These are phyloP conservation scores for Heterobasidion irregulare DNA, from an alignment of 1,284 basidiomycete genomes.

Conservation along the genomic window DNA sequence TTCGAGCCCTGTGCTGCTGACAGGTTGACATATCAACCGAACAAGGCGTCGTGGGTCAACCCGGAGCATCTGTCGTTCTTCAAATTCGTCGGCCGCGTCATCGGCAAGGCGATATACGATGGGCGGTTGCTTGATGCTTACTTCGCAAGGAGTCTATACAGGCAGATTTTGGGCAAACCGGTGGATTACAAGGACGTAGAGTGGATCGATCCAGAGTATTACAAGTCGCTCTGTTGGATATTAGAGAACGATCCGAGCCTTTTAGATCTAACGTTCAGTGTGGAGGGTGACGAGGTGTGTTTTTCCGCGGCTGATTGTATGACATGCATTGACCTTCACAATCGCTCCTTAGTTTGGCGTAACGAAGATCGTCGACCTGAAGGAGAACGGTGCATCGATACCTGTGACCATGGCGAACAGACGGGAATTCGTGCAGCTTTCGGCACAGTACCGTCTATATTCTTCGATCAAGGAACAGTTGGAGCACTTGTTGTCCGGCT, in stretches of 20 bases:
- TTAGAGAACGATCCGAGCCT: conserved; percentile 84
- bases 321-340: neutral
- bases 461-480: conserved; percentile 97
- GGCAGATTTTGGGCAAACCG: conserved; percentile 85
- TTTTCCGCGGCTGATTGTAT: neutral
- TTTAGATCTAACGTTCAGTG: conserved; percentile 83
- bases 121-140: conserved; percentile 96
- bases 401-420: conserved; percentile 95
- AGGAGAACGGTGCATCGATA: conserved; percentile 74
- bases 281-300: conserved; percentile 85
- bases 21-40: conserved; percentile 91
- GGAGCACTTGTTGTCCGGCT: conserved; percentile 83
- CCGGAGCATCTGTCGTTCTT: conserved; percentile 96
- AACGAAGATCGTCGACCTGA: conserved; percentile 80
- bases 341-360: conserved; percentile 65
- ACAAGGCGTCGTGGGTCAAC: conserved; percentile 92
- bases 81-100: conserved; percentile 97
- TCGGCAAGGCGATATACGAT: conserved; percentile 95
- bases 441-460: conserved; percentile 87
- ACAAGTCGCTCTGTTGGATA: conserved; percentile 90
- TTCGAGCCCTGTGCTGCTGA: conserved; percentile 98
- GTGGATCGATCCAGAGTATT: conserved; percentile 95
- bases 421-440: conserved; percentile 91
- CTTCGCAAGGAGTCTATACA: conserved; percentile 92
- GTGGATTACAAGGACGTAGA: conserved; percentile 94